Percentiles rank a stretch among this genome's conserved stretches.
phyloP scores from a whole-genome alignment of 768 basidiomycete species.

The Multifurca ochricompacta region DNA sequence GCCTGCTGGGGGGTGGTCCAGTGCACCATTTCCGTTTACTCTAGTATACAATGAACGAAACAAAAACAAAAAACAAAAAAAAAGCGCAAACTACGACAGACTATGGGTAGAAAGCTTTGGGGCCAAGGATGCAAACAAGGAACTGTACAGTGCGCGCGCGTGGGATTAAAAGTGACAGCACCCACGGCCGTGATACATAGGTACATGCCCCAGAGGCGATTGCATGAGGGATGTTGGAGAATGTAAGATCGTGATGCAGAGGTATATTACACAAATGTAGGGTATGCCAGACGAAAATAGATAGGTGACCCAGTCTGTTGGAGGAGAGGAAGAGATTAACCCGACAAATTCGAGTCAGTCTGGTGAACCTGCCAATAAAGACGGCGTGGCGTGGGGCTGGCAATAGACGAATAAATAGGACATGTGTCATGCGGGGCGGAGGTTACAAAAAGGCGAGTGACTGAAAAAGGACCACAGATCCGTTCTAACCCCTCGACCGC shows the following conservation, averaged over 20 bases:
- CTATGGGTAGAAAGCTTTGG: neutral
- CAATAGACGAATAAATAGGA: constrained; percentile 16
- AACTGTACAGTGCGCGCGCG: neutral
- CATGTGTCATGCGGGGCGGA: constrained; percentile 6
- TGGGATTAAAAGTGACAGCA: neutral
- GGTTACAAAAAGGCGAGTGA: neutral
- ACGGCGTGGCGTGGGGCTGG: constrained; percentile 6
- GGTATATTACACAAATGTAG: constrained; percentile 21
- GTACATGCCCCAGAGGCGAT: neutral
- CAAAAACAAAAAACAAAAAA: too few species aligned
- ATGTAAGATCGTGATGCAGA: neutral
- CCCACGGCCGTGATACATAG: neutral
- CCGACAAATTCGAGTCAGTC: neutral
- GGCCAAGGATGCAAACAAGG: neutral
- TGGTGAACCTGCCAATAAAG: constrained; percentile 4
- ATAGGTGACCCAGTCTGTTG: neutral
- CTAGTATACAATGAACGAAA: constrained; percentile 13
- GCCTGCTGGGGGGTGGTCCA: neutral
- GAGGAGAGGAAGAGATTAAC: constrained; percentile 5
- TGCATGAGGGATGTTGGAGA: neutral
- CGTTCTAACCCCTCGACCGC: neutral
- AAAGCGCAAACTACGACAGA: neutral
- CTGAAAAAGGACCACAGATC: constrained; percentile 5
- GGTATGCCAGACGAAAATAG: constrained; percentile 18
- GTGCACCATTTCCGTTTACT: constrained; percentile 8